Evolutionary conservation across 2,329 filamentous ascomycete species (phyloP), one percentile per base, ranked within the genome.

Genomic region (Colletotrichum sp.): DNA sequence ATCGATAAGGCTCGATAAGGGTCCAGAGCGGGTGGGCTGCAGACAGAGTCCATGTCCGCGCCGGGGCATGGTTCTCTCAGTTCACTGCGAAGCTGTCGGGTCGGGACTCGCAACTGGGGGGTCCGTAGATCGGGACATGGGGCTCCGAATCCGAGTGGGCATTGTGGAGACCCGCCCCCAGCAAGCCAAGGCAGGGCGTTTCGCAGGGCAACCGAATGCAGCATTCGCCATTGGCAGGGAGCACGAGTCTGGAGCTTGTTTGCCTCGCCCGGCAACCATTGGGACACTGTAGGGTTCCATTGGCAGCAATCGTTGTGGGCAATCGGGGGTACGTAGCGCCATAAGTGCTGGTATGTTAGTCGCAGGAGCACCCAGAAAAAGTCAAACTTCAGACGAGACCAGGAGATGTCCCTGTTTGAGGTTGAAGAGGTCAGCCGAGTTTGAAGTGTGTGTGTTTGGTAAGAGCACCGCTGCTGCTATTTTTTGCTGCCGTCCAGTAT

Each of bases 131-230:
- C 74, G 59, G 65, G 73, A 36, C 74, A 74, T 61, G 70, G 74
- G 67, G 34, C 48, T 59, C n/a, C 43, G 34, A 36, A 73, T 28
- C 57, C 74, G 71, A 65, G 64, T 69, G 73, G 70, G 65, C 57
- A 65, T n/a, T 43, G 64, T 36, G 70, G 70, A 28, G n/a, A 63
- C 70, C 43, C 24, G 43, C 57, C 48, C 34, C 59, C 65, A 48
- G 63, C 70, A 68, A 61, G 70, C 70, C 73, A 76, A 75, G 74
- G 69, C 57, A 75, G 32, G 74, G 65, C 59, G 71, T 76, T 76
- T 74, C 64, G 65, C 70, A 69, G 57, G 70, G 71, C 70, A 75
- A 75, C 74, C 71, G 70, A 64, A 76, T 74, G 55, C 74, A 74
- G 57, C 26, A 64, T 64, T 68, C 21, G 36, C 30, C 26, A 64